phyloP scores from a whole-genome alignment of 805 yeast genomes.

The Deakozyma indianensis region DNA sequence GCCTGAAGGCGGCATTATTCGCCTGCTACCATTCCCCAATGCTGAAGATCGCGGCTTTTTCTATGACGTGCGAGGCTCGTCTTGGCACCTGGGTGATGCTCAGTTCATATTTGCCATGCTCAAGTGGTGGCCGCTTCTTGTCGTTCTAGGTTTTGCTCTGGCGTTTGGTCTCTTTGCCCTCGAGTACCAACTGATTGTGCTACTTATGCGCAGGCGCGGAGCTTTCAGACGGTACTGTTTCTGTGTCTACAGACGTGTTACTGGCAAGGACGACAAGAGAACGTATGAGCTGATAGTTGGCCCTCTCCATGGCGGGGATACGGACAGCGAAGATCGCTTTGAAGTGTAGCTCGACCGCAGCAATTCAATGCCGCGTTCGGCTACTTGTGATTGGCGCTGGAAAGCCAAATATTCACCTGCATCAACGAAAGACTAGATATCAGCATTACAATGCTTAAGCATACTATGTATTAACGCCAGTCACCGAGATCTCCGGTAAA shows the following conservation, averaged over 20 bases:
- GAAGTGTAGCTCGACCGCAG: background rate
- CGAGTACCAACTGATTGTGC: slow-evolving; percentile 2
- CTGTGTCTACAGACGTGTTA: background rate
- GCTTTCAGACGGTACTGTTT: background rate
- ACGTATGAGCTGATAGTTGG: background rate
- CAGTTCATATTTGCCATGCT: slow-evolving; percentile 59
- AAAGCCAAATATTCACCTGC: background rate
- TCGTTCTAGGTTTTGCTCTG: slow-evolving; percentile 3
- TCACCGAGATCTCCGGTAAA: too few relatives aligned
- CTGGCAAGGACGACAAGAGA: background rate
- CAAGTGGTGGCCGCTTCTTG: slow-evolving; percentile 32
- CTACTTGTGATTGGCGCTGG: too few relatives aligned
- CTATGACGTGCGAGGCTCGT: slow-evolving; percentile 64
- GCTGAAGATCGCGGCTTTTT: slow-evolving; percentile 57
- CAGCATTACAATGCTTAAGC: too few relatives aligned
- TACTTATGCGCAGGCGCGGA: slow-evolving; percentile 1
- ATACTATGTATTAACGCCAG: too few relatives aligned
- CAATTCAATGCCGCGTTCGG: too few relatives aligned
- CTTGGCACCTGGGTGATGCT: slow-evolving; percentile 90
- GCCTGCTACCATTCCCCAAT: slow-evolving; percentile 48
- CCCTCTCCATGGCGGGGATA: background rate
- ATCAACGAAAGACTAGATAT: too few relatives aligned
- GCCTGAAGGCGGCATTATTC: slow-evolving; percentile 49
- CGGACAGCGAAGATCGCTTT: background rate
- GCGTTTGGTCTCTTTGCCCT: background rate